Percentiles rank a stretch among this genome's conserved stretches.
Conservation (phyloP, 345 rosid genomes). For the Citrus medica region DNA sequence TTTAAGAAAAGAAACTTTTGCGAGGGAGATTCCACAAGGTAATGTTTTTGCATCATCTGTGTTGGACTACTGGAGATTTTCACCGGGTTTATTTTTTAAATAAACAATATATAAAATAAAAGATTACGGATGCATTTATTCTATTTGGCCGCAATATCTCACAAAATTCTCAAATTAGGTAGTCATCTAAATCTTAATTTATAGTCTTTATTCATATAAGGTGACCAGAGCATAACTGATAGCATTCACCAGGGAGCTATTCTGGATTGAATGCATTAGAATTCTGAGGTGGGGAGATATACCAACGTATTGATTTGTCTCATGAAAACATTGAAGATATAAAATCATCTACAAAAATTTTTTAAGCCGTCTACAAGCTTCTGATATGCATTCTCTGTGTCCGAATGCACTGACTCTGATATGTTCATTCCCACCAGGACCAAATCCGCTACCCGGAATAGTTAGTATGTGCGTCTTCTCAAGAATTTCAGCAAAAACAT, state of each 20-base stretch:
- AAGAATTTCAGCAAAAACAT: constrained; percentile 60
- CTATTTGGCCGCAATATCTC: background rate
- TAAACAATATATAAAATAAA: no score
- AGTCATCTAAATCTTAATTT: background rate
- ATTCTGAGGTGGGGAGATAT: background rate
- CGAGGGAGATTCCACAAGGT: background rate
- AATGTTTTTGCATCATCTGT: background rate
- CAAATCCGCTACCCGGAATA: constrained; percentile 76
- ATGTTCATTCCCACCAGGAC: constrained; percentile 75
- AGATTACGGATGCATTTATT: background rate
- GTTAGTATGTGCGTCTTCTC: constrained; percentile 66
- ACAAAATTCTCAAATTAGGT: background rate
- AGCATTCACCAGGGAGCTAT: background rate
- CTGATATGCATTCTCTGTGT: constrained; percentile 37
- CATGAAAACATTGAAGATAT: background rate
- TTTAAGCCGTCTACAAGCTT: constrained; percentile 62
- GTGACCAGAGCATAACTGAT: background rate
- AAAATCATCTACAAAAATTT: background rate
- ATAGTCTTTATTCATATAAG: background rate
- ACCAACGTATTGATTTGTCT: background rate
- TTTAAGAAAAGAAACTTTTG: background rate
- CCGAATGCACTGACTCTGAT: constrained; percentile 78
- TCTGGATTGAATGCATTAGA: background rate
- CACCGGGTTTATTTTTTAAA: background rate
- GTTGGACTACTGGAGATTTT: background rate